Conservation (phyloP, 768 basidiomycete species). For the Crepidotus variabilis region DNA sequence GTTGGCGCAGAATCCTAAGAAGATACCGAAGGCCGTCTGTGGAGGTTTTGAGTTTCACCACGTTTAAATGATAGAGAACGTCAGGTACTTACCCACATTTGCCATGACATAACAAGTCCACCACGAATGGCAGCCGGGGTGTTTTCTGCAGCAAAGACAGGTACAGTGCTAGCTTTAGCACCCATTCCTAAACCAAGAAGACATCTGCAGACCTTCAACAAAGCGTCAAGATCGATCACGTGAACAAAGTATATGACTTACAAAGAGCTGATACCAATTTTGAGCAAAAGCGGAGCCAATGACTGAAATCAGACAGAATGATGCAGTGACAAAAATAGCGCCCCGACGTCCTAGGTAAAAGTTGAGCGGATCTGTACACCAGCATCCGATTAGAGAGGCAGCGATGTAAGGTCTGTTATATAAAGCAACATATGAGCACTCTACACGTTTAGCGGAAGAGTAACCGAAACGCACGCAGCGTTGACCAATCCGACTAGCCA, state of each 20-base stretch:
- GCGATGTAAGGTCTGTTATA: slow-evolving; percentile 40
- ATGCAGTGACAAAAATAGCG: slow-evolving; percentile 53
- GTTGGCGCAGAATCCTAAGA: slow-evolving; percentile 67
- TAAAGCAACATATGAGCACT: slow-evolving; percentile 9
- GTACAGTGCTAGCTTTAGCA: slow-evolving; percentile 59
- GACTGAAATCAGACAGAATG: slow-evolving; percentile 50
- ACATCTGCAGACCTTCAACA: slow-evolving; percentile 43
- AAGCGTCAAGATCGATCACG: not conserved
- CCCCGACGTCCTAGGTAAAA: slow-evolving; percentile 57
- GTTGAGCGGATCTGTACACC: slow-evolving; percentile 58
- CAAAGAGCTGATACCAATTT: slow-evolving; percentile 51
- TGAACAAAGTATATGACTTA: slow-evolving; percentile 13
- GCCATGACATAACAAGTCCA: slow-evolving; percentile 91
- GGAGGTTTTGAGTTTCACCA: not conserved
- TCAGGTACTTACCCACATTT: slow-evolving; percentile 59
- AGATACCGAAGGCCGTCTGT: slow-evolving; percentile 79
- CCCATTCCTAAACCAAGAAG: slow-evolving; percentile 67
- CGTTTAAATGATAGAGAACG: not conserved
- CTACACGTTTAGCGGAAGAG: not conserved
- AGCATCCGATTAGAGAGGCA: slow-evolving; percentile 40
- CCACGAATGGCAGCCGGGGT: slow-evolving; percentile 81
- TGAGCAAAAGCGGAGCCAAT: slow-evolving; percentile 47
- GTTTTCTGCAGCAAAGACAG: slow-evolving; percentile 70
- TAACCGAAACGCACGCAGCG: slow-evolving; percentile 37
- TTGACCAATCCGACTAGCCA: slow-evolving; percentile 82